Evolutionary conservation across 805 yeast species (phyloP).

Genomic region (Saccharomyces mikatae): DNA sequence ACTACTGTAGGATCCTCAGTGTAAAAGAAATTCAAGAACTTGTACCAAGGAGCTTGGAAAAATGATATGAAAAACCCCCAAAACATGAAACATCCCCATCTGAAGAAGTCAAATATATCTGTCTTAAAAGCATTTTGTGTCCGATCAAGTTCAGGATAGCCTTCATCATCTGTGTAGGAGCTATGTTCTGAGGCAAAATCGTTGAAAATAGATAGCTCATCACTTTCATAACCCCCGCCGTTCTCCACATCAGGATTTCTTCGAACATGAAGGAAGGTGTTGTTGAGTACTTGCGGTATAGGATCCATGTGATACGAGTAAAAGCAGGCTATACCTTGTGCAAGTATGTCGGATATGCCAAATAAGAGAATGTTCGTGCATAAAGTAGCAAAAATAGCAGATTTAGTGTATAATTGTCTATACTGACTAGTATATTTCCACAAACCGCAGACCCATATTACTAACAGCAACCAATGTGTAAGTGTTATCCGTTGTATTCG

Average conservation of each 20-base stretch:
- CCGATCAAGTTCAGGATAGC: conserved; percentile 4
- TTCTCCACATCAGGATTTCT: conserved; percentile 3
- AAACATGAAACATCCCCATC: conserved; percentile 69
- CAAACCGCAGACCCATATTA: conserved; percentile 41
- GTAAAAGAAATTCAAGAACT: conserved; percentile 66
- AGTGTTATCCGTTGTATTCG: conserved; percentile 43
- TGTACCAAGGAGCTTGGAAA: conserved; percentile 84
- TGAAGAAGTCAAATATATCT: conserved; percentile 47
- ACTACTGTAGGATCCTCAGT: conserved; percentile 76
- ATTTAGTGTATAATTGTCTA: conserved; percentile 50
- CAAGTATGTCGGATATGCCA: conserved; percentile 87
- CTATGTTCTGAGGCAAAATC: conserved; percentile 12
- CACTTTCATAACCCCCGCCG: conserved; percentile 15
- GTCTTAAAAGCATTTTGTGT: background rate
- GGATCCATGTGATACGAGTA: conserved; percentile 16
- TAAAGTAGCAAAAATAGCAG: conserved; percentile 69
- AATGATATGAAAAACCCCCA: conserved; percentile 87
- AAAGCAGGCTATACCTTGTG: conserved; percentile 57
- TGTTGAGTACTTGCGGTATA: conserved; percentile 14
- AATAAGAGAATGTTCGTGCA: conserved; percentile 72
- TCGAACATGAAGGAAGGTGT: conserved; percentile 8
- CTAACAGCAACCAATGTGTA: conserved; percentile 46
- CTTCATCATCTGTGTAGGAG: conserved; percentile 1
- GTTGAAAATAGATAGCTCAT: conserved; percentile 21
- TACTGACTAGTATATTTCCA: conserved; percentile 49